Evolutionary conservation across 345 rosid genomes (phyloP).

Genomic region (Schrenkiella parvula): DNA sequence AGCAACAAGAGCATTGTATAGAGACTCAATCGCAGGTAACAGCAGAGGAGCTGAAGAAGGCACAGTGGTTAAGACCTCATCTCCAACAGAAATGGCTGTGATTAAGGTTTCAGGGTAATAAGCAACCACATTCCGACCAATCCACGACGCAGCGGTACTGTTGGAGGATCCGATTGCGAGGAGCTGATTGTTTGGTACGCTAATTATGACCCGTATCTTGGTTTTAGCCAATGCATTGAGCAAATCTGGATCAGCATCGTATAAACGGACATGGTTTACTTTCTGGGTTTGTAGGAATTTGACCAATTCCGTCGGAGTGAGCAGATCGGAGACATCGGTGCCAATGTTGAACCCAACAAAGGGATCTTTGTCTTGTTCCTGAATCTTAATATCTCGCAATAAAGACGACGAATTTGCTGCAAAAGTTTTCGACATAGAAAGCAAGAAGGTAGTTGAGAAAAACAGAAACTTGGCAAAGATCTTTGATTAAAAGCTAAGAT

Average conservation of each 20-base stretch:
- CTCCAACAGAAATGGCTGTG: constrained; percentile 78
- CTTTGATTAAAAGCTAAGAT: background rate
- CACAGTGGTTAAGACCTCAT: constrained; percentile 88
- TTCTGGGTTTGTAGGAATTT: constrained; percentile 68
- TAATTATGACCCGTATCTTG: constrained; percentile 79
- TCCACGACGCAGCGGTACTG: constrained; percentile 84
- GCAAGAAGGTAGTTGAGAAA: background rate
- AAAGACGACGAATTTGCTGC: constrained; percentile 35
- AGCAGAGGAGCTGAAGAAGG: constrained; percentile 81
- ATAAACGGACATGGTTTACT: constrained; percentile 68
- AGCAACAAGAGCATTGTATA: constrained; percentile 85
- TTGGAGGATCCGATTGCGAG: constrained; percentile 92
- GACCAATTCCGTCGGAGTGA: constrained; percentile 49
- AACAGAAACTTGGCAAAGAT: constrained; percentile 7
- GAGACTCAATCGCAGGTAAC: constrained; percentile 76
- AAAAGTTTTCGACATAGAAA: background rate
- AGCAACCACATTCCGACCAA: constrained; percentile 73
- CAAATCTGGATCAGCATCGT: constrained; percentile 76
- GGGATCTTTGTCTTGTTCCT: constrained; percentile 57
- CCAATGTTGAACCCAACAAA: constrained; percentile 84
- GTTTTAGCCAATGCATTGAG: constrained; percentile 79
- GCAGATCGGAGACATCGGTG: constrained; percentile 58
- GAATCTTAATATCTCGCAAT: constrained; percentile 15
- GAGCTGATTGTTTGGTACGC: constrained; percentile 93
- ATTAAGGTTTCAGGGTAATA: constrained; percentile 74